Evolutionary conservation across 495 filamentous ascomycete genomes (phyloP), one percentile per base, ranked within the genome.

Genomic region (Penicillium mononematosum): DNA sequence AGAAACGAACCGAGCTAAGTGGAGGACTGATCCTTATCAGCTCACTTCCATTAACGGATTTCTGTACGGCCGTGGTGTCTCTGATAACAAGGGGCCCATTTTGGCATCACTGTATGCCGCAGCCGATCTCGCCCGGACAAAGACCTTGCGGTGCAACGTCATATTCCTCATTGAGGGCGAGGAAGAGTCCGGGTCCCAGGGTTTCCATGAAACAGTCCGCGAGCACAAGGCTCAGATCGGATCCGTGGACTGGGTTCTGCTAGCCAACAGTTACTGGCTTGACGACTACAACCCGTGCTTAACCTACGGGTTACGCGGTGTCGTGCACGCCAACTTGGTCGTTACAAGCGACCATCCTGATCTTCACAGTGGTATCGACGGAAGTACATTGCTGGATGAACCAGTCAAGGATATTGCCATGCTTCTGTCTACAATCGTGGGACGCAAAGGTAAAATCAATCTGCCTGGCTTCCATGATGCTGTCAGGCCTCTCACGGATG

Each of bases 181-280:
- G 67, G 94, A 98, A 74, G 94, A 98, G 73, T 92, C 88, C 11
- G 94, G 94, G 7, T 96, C 90, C 4, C 83, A 91, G 22, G 91
- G 93, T 0, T 98, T 98, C 70, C 83, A 87, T 53, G 80, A 91
- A 55, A 88, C 89, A 0, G 84, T 98, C 25, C 83, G 80, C 39
- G 76, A 81, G 42, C 83, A 94, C 67, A 94, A 94, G 68, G 78
- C 83, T n/a, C 77, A 88, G 17, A 94, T 98, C 59, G 94, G 94
- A 2, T 78, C 89, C 16, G 83, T 98, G 3, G 92, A 98, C 72
- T 98, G 91, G 80, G 92, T 98, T 39, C 73, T 98, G 2, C 73
- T 98, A 5, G 94, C 94, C 0, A 98, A 98, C 73, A 96, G 92
- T 71, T 98, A 98, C 75, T 98, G 94, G 94, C 80, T 98, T 3